phyloP scores from a whole-genome alignment of 495 filamentous ascomycete genomes.

The Lasiosphaeria miniovina region DNA sequence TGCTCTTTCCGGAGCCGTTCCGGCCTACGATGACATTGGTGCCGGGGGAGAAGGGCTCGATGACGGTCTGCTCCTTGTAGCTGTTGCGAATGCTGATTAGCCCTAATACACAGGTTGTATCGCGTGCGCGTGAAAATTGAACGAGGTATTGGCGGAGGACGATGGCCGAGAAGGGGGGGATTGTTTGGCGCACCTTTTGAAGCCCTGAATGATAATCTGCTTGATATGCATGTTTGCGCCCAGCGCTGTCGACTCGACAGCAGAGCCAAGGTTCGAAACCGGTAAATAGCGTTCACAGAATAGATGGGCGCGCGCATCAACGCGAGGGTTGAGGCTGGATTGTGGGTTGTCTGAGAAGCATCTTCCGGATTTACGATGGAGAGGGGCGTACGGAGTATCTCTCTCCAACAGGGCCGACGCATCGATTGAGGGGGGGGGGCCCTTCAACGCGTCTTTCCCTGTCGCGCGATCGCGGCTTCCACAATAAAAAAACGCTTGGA shows the following conservation, averaged over 20 bases:
- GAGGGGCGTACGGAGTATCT: neutral
- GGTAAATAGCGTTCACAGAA: neutral
- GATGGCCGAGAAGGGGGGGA: neutral
- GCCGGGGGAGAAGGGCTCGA: conserved; percentile 96
- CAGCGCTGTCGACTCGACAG: conserved; percentile 33
- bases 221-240: conserved; percentile 87
- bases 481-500: conserved; percentile 6
- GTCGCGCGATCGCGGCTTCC: conserved; percentile 9
- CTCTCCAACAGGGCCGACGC: neutral
- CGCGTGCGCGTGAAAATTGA: neutral
- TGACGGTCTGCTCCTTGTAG: conserved; percentile 99
- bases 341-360: neutral
- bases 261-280: conserved; percentile 14
- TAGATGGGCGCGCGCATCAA: conserved; percentile 11
- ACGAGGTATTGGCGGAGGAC: neutral
- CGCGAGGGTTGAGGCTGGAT: neutral
- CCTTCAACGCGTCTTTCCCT: conserved; percentile 2
- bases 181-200: conserved; percentile 74
- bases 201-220: conserved; percentile 99
- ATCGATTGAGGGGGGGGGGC: conserved; percentile 4
- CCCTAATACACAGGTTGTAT: neutral
- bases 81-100: conserved; percentile 44
- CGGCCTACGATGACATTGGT: conserved; percentile 99
- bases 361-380: neutral
- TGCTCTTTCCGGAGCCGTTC: conserved; percentile 98